phyloP scores from a whole-genome alignment of 257 asterid species.

The Plantago major region DNA sequence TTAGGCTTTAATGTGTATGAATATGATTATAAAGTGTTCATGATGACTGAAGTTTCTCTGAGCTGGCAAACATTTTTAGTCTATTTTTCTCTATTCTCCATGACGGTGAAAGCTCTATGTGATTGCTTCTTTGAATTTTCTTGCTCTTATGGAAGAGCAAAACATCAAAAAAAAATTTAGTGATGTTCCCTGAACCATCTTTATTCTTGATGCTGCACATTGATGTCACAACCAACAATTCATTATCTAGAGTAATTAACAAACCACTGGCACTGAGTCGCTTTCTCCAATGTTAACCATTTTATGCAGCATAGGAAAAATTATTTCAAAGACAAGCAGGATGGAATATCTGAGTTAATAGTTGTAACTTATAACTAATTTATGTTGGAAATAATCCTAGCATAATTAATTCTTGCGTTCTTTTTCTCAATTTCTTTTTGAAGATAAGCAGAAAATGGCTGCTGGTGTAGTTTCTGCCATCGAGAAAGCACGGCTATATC shows the following conservation, averaged over 20 bases:
- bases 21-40: too few species aligned
- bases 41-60: too few species aligned
- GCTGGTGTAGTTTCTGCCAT: constrained; percentile 88
- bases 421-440: constrained; percentile 20
- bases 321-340: too few species aligned
- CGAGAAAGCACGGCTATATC: constrained; percentile 95
- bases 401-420: neutral
- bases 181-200: too few species aligned
- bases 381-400: constrained; percentile 7
- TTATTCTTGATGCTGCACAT: neutral
- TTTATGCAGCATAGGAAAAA: too few species aligned
- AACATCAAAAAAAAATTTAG: too few species aligned
- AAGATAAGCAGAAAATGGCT: constrained; percentile 68
- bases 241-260: neutral
- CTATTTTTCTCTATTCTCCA: too few species aligned
- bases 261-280: neutral
- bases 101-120: too few species aligned
- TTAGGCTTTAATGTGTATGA: too few species aligned
- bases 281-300: too few species aligned
- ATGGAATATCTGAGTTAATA: neutral
- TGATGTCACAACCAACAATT: neutral
- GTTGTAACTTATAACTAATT: neutral
- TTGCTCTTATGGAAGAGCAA: neutral
- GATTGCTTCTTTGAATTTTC: neutral
- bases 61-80: too few species aligned